Base-by-base conservation (phyloP, 179 eudicot genomes). In the Vitellaria paradoxa region DNA sequence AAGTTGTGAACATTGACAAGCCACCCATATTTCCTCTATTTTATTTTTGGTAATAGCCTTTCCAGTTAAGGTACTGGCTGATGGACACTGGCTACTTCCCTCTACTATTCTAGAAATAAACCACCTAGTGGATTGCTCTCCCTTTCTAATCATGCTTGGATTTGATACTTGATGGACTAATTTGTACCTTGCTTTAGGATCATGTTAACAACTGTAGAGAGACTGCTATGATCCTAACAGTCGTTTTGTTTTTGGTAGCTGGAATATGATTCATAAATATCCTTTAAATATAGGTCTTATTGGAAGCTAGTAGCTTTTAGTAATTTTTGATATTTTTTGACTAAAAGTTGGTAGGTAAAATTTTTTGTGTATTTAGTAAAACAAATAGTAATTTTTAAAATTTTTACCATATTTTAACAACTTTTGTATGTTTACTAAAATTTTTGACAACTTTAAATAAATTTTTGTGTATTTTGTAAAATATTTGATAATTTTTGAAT, bases 221-320 rank as follows among this genome's bases (percentile, higher is more conserved):
- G 21, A 90, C 97, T 14, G 77, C 96, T 72, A 83, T 96, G 66
- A 84, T 83, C 53, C 84, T 96, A 70, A 93, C 99, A 5, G 79
- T 93, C 3, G 65, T 96, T 82, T 85, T 96, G 26, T 96, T 96
- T 79, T 68, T 96, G 69, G 97, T 98, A 40, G 88, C 98, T 72
- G 83, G 57, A 18, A 85, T 92, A 76, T 96, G 98, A 97, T 93
- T 85, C 65, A 79, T 85, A 73, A 98, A 98, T 96, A 84, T 73
- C 73, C 1, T 69, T 75, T n/a, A n/a, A n/a, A n/a, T n/a, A n/a
- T n/a, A n/a, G n/a, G n/a, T n/a, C n/a, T n/a, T n/a, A n/a, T n/a
- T n/a, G n/a, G n/a, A n/a, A n/a, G n/a, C n/a, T n/a, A n/a, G n/a
- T n/a, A n/a, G n/a, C n/a, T n/a, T n/a, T n/a, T n/a, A n/a, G n/a